Percentiles rank a stretch among this genome's conserved stretches.
phyloP scores from a whole-genome alignment of 306 rosid genomes.

The Casuarina cunninghamiana region DNA sequence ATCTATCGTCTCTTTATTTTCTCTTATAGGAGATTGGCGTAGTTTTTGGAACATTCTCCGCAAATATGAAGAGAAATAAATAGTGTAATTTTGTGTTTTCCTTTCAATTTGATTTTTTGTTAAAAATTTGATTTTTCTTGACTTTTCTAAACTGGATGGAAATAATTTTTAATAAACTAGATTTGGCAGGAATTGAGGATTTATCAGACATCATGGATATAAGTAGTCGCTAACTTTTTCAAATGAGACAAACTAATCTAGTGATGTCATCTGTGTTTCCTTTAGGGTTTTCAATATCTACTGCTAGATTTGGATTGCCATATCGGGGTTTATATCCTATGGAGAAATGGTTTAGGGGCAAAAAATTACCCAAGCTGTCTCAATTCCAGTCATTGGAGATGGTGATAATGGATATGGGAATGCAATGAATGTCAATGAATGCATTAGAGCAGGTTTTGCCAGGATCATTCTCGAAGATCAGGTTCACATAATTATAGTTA shows the following conservation, averaged over 20 bases:
- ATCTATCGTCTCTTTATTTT: neutral
- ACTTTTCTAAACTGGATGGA: neutral
- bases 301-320: constrained; percentile 77
- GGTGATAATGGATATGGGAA: constrained; percentile 91
- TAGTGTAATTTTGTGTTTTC: neutral
- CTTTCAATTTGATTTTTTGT: neutral
- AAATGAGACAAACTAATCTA: neutral
- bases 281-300: constrained; percentile 77
- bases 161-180: neutral
- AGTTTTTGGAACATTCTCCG: neutral
- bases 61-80: neutral
- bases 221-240: neutral
- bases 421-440: constrained; percentile 86
- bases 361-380: constrained; percentile 63
- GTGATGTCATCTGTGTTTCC: constrained; percentile 10
- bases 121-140: neutral
- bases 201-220: neutral
- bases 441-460: constrained; percentile 72
- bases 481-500: constrained; percentile 37
- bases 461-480: constrained; percentile 90
- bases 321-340: constrained; percentile 79
- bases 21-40: neutral
- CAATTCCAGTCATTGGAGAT: constrained; percentile 85
- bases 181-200: neutral
- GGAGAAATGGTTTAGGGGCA: constrained; percentile 86